Percentiles rank a stretch among this genome's conserved stretches.
These are phyloP conservation scores for Coleophoma crateriformis DNA, from an alignment of 2,329 filamentous ascomycete species.

Conservation along the genomic window DNA sequence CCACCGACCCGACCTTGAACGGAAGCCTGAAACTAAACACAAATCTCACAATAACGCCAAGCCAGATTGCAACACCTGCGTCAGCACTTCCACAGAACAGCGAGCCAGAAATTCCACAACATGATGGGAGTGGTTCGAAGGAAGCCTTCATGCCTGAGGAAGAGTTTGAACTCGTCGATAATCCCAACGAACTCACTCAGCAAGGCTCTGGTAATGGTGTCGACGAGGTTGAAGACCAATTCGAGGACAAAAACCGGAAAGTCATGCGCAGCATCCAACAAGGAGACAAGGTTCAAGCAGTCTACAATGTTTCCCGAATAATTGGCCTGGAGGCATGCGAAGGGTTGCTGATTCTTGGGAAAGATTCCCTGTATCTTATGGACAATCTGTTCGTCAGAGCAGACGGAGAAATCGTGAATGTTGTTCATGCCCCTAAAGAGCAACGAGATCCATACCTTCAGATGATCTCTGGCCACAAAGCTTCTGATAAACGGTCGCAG, in stretches of 20 bases:
- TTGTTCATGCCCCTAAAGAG: constrained; percentile 86
- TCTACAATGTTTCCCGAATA: constrained; percentile 93
- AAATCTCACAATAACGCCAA: constrained; percentile 8
- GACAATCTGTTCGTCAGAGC: constrained; percentile 94
- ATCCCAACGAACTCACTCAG: constrained; percentile 61
- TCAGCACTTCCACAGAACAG: constrained; percentile 7
- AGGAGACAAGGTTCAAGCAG: constrained; percentile 86
- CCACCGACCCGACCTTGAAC: constrained; percentile 34
- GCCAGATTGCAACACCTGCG: not conserved
- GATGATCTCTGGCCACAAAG: constrained; percentile 73
- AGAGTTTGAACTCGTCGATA: constrained; percentile 93
- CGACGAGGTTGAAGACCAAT: constrained; percentile 68
- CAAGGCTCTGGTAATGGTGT: constrained; percentile 29
- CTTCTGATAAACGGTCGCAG: constrained; percentile 54
- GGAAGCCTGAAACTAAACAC: constrained; percentile 29
- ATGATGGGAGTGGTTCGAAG: constrained; percentile 8
- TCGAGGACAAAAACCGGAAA: constrained; percentile 97
- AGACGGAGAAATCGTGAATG: constrained; percentile 94
- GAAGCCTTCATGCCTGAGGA: constrained; percentile 54
- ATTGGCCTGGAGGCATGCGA: constrained; percentile 91
- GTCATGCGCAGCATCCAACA: constrained; percentile 91
- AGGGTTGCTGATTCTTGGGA: constrained; percentile 87
- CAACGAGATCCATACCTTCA: constrained; percentile 94
- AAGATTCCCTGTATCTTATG: constrained; percentile 87
- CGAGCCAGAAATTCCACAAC: constrained; percentile 9